Base-by-base conservation (phyloP, 495 filamentous ascomycete genomes). In the Pyrenula massariospora region DNA sequence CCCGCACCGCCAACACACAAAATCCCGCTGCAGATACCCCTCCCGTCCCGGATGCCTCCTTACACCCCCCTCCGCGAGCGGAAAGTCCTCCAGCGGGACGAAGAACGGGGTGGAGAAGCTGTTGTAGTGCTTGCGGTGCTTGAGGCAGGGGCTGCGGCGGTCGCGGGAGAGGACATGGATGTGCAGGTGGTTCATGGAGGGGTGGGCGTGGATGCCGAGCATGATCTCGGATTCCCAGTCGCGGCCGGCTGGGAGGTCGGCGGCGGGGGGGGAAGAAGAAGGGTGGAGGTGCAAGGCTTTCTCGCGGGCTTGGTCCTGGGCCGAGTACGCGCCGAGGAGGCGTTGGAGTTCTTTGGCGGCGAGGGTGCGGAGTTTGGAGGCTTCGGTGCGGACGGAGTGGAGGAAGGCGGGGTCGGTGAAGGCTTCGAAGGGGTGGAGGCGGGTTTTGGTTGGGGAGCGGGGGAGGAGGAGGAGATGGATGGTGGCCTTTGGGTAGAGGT, bases 171-270 rank as follows among this genome's bases (percentile, higher is more conserved):
- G 66, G 36, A 98, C 81, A 69, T 98, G 93, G 19, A 98, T 76
- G 68, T 98, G 93, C 55, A 98, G 68, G 69, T 96, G 89, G 55
- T 82, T 84, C 93, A 98, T 95, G 20, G 81, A 87, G n/a, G 93
- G 93, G 56, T 82, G 77, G 1, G 87, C 86, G 71, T 98, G 93
- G 0, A 95, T 73, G 21, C 93, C 93, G 15, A 83, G 77, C 48
- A 82, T 77, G 55, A 96, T 76, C 23, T 93, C 89, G n/a, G 67
- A 66, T 47, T 77, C 72, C 87, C 89, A 98, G 65, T 95, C 83
- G 20, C 91, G 73, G 0, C 90, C 90, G 0, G 63, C 58, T 0
- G 91, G 89, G 19, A 89, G 68, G 25, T 76, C 66, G 22, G 75
- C 72, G 2, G 64, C 65, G 11, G 74, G 70, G 3, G 67, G 65